phyloP scores from a whole-genome alignment of 2,329 filamentous ascomycete genomes.

The Ophidiomyces ophidiicola region DNA sequence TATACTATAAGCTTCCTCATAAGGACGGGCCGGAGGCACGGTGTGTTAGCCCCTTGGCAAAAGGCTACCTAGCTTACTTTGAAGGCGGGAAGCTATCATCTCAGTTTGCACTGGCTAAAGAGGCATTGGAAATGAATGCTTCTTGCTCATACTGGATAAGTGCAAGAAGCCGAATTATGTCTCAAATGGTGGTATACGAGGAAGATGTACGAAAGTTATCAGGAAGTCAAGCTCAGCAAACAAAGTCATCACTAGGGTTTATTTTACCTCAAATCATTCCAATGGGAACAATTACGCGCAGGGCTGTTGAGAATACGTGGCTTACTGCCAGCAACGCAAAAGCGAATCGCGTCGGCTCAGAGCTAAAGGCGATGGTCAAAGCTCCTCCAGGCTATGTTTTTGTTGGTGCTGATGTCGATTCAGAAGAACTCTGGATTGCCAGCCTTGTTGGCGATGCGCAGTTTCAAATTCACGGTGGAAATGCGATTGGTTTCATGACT shows the following conservation, averaged over 20 bases:
- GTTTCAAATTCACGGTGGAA: conserved; percentile 89
- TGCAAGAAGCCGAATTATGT: conserved; percentile 79
- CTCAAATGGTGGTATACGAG: conserved; percentile 89
- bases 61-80: conserved; percentile 81
- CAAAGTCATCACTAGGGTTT: conserved; percentile 48
- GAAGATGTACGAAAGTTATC: conserved; percentile 39
- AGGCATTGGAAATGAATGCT: conserved; percentile 95
- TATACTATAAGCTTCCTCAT: conserved; percentile 89
- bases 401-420: conserved; percentile 94
- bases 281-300: conserved; percentile 92
- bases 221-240: conserved; percentile 16
- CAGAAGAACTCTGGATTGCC: conserved; percentile 95
- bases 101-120: conserved; percentile 79
- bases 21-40: conserved; percentile 82
- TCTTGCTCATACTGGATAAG: conserved; percentile 99
- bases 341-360: conserved; percentile 86
- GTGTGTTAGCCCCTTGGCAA: conserved; percentile 79
- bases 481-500: conserved; percentile 98
- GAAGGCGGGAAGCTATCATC: conserved; percentile 80
- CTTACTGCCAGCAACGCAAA: conserved; percentile 96
- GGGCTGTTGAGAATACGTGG: conserved; percentile 97
- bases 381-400: conserved; percentile 85
- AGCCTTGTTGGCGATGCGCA: conserved; percentile 88
- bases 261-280: conserved; percentile 93
- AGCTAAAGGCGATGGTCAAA: conserved; percentile 92